phyloP scores from a whole-genome alignment of 1,284 basidiomycete species.

The Cutaneotrichosporon sp. region DNA sequence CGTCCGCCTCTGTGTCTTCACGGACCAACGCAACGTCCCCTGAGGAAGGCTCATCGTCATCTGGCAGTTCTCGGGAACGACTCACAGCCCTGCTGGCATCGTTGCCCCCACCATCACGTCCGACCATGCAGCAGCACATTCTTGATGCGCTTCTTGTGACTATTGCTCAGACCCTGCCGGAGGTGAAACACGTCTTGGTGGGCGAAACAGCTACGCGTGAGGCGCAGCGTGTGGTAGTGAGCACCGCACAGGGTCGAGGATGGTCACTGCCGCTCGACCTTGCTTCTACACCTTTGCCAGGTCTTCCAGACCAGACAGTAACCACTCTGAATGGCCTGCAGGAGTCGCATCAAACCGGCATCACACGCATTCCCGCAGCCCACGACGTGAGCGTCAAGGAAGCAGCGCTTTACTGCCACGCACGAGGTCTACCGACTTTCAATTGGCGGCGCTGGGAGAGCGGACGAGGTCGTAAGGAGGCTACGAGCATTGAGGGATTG shows the following conservation, averaged over 20 bases:
- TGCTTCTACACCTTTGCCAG: slow-evolving; percentile 31
- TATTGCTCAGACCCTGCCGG: slow-evolving; percentile 55
- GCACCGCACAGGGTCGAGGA: slow-evolving; percentile 72
- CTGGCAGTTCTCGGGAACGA: slow-evolving; percentile 27
- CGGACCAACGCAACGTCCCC: too few species aligned
- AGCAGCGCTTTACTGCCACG: slow-evolving; percentile 48
- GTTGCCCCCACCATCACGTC: slow-evolving; percentile 70
- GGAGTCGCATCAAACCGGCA: too few species aligned
- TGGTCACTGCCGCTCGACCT: slow-evolving; percentile 68
- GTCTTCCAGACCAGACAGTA: not conserved
- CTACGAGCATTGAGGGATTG: slow-evolving; percentile 56
- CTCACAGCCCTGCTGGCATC: slow-evolving; percentile 61
- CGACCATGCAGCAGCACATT: slow-evolving; percentile 59
- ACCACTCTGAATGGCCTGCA: too few species aligned
- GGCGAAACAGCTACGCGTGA: slow-evolving; percentile 75
- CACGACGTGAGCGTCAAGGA: slow-evolving; percentile 75
- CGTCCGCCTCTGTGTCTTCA: too few species aligned
- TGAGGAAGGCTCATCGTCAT: slow-evolving; percentile 15
- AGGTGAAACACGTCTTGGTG: slow-evolving; percentile 69
- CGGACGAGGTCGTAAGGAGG: slow-evolving; percentile 50
- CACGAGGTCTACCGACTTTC: slow-evolving; percentile 50
- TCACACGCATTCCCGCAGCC: slow-evolving; percentile 66
- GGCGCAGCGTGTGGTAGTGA: slow-evolving; percentile 68
- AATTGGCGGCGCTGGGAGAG: slow-evolving; percentile 66
- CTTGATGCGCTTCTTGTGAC: slow-evolving; percentile 67